Base-by-base conservation (phyloP, 2,329 filamentous ascomycete species). In the Fusarium aywerte region DNA sequence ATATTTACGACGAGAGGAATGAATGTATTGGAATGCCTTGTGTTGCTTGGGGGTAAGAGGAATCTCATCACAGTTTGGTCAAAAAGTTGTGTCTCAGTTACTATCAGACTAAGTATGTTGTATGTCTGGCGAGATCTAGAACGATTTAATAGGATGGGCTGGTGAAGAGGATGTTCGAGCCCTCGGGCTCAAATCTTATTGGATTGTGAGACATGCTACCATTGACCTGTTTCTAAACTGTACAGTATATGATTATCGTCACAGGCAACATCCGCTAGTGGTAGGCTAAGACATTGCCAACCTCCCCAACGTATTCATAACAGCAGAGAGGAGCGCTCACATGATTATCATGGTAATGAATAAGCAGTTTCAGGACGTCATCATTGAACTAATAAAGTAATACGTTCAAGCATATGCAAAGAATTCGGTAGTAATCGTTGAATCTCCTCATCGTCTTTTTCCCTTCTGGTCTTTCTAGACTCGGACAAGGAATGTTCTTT, bases 401-500 rank as follows among this genome's bases (percentile, higher is more conserved):
- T 47, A 53, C 25, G 18, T 40, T 55, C 21, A 33, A 67, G 44
- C 23, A 32, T 63, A 18, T 45, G 36, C 54, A 54, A 55, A 68
- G 31, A 65, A 58, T 39, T 33, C 31, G 32, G 23, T 47, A 58
- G 21, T 27, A 25, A 25, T 66, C 51, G 25, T 62, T 45, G 50
- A 45, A 10, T 32, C 21, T 52, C 31, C 25, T 43, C 33, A 4
- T 50, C 20, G 21, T 8, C 36, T 48, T 51, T 58, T 23, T 36
- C 56, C 23, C 39, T 43, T 57, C 32, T 56, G 27, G 52, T 51
- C 31, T 39, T 36, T 21, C 39, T 10, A 18, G 38, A 25, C 35
- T 65, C 55, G 32, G 16, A 31, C 29, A 36, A 66, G 61, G 65
- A 68, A 68, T 68, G 65, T 44, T 44, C 44, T 62, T 57, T 62